These are phyloP conservation scores for Ogataea minuta DNA, from an alignment of 805 yeast genomes.

Conservation along the genomic window DNA sequence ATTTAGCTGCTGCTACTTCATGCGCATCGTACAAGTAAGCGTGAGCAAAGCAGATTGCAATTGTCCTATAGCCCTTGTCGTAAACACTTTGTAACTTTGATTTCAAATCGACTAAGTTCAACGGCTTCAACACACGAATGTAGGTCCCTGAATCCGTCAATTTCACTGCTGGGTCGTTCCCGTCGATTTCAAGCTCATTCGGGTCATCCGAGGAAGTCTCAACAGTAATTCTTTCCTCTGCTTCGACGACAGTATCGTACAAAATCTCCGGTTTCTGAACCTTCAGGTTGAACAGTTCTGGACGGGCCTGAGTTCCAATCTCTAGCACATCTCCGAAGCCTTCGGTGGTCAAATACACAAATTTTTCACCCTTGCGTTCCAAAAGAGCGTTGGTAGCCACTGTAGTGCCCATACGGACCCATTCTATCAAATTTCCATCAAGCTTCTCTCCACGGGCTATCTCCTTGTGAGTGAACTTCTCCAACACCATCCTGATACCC, in stretches of 20 bases:
- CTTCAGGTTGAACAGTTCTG: conserved; percentile 22
- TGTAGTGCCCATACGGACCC: conserved; percentile 29
- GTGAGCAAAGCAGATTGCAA: conserved; percentile 38
- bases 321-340: conserved; percentile 33
- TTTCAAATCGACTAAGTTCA: conserved; percentile 20
- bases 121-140: conserved; percentile 25
- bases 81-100: conserved; percentile 22
- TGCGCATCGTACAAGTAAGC: conserved; percentile 38
- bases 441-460: conserved; percentile 21
- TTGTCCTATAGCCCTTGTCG: conserved; percentile 24
- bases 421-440: conserved; percentile 22
- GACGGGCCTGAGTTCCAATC: conserved; percentile 34
- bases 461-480: conserved; percentile 14
- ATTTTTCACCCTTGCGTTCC: conserved; percentile 23
- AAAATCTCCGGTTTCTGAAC: conserved; percentile 19
- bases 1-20: conserved; percentile 33
- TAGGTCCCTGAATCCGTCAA: conserved; percentile 21
- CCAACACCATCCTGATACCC: conserved; percentile 26
- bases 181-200: conserved; percentile 13
- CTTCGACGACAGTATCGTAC: conserved; percentile 19
- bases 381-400: conserved; percentile 28
- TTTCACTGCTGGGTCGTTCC: conserved; percentile 10
- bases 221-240: conserved; percentile 24
- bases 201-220: conserved; percentile 30
- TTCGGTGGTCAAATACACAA: conserved; percentile 27